These are phyloP conservation scores for Trichoderma hamatum DNA, from an alignment of 2,329 filamentous ascomycete genomes.

Conservation along the genomic window DNA sequence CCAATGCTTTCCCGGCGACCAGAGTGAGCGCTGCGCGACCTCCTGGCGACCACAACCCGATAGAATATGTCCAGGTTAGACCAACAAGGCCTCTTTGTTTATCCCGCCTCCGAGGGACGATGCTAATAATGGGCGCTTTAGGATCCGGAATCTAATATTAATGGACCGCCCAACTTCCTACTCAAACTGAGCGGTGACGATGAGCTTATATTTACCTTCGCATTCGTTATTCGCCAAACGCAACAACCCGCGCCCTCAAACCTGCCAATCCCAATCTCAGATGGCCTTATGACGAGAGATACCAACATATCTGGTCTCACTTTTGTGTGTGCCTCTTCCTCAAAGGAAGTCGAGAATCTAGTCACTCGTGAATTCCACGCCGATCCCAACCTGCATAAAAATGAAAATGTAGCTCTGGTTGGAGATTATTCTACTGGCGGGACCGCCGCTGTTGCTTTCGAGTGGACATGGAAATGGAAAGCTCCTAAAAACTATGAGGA, in stretches of 20 bases:
- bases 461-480: conserved; percentile 97
- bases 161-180: conserved; percentile 70
- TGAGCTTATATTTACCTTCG: conserved; percentile 90
- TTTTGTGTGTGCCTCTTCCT: conserved; percentile 84
- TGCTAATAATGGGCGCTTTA: conserved; percentile 42
- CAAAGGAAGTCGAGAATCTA: conserved; percentile 87
- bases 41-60: conserved; percentile 69
- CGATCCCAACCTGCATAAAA: conserved; percentile 96
- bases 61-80: conserved; percentile 90
- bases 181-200: conserved; percentile 88
- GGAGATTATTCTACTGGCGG: conserved; percentile 87
- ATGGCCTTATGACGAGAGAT: conserved; percentile 58
- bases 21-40: conserved; percentile 75
- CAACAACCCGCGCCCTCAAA: conserved; percentile 38
- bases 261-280: conserved; percentile 54
- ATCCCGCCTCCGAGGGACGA: conserved; percentile 21
- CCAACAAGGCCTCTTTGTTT: conserved; percentile 29
- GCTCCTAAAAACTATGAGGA: conserved; percentile 83
- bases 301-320: conserved; percentile 86
- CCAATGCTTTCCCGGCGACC: conserved; percentile 85
- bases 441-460: conserved; percentile 81
- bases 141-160: conserved; percentile 71
- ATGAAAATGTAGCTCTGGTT: conserved; percentile 92
- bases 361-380: conserved; percentile 95
- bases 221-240: conserved; percentile 73